These are phyloP conservation scores for Xylaria sp. DNA, from an alignment of 2,329 filamentous ascomycete species.

Conservation along the genomic window DNA sequence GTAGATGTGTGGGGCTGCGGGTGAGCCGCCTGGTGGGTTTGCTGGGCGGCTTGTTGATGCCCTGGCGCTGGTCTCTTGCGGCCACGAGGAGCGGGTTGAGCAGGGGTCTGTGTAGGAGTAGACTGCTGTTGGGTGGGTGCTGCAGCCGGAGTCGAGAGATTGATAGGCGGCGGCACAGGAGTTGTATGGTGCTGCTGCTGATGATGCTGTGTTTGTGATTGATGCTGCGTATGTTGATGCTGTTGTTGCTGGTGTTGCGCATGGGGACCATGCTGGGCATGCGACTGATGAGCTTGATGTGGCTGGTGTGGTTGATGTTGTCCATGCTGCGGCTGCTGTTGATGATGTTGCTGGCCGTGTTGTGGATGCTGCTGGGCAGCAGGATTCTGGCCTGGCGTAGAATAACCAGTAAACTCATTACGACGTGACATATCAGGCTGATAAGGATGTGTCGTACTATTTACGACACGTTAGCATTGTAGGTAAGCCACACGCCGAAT, in stretches of 20 bases:
- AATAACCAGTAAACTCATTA: conserved; percentile 54
- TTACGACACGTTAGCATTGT: conserved; percentile 52
- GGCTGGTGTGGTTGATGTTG: conserved; percentile 51
- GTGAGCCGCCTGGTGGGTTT: conserved; percentile 36
- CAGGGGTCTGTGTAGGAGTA: conserved; percentile 50
- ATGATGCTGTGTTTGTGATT: conserved; percentile 51
- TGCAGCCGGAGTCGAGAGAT: conserved; percentile 48
- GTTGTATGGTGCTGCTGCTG: conserved; percentile 52
- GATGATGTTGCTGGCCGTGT: conserved; percentile 49
- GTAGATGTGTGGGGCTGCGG: conserved; percentile 43
- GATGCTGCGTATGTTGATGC: conserved; percentile 52
- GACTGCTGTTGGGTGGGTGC: conserved; percentile 51
- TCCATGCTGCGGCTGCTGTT: conserved; percentile 52
- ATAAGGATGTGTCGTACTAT: conserved; percentile 60
- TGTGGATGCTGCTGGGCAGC: conserved; percentile 52
- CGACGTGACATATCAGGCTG: conserved; percentile 63
- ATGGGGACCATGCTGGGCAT: conserved; percentile 48
- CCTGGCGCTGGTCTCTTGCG: conserved; percentile 51
- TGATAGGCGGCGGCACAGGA: conserved; percentile 53
- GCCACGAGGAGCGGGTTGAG: conserved; percentile 51
- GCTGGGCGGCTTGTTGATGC: conserved; percentile 41
- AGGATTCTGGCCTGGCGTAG: conserved; percentile 45
- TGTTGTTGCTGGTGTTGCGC: conserved; percentile 54
- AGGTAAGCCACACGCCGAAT: conserved; percentile 38
- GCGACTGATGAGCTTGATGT: conserved; percentile 49